phyloP scores from a whole-genome alignment of 129 eudicot species.

The Pittosporum tobira region DNA sequence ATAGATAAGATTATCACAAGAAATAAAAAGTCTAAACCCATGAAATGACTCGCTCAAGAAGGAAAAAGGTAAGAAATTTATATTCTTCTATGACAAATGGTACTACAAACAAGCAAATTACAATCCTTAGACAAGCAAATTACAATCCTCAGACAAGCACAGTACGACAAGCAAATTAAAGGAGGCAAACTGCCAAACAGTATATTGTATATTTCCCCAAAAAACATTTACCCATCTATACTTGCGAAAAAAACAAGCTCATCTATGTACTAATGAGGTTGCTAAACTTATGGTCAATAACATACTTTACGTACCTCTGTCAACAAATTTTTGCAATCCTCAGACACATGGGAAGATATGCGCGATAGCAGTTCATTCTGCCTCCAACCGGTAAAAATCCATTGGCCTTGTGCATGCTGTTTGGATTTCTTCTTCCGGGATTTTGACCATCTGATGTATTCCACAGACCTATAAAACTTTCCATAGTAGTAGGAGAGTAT shows the following conservation, averaged over 20 bases:
- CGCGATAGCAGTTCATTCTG: constrained; percentile 45
- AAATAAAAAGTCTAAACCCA: too few species aligned
- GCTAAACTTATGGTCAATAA: background rate
- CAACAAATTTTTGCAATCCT: constrained; percentile 33
- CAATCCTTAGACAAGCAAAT: too few species aligned
- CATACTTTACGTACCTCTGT: constrained; percentile 26
- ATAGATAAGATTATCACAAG: too few species aligned
- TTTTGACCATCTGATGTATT: constrained; percentile 36
- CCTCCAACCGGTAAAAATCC: constrained; percentile 47
- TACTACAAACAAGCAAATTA: too few species aligned
- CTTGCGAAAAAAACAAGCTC: background rate
- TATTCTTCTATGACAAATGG: too few species aligned
- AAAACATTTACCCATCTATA: background rate
- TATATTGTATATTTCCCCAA: background rate
- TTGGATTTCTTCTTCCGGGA: constrained; percentile 31
- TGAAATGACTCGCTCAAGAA: too few species aligned
- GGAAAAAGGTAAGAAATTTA: too few species aligned
- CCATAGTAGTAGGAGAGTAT: constrained; percentile 40
- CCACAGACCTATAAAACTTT: constrained; percentile 28
- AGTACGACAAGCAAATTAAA: too few species aligned
- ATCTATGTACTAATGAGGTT: background rate
- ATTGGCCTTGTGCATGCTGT: constrained; percentile 37
- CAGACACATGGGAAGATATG: constrained; percentile 30
- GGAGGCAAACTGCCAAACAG: too few species aligned
- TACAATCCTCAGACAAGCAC: too few species aligned